Evolutionary conservation across 495 filamentous ascomycete species (phyloP).

Genomic region (Rostrohypoxylon terebratum): DNA sequence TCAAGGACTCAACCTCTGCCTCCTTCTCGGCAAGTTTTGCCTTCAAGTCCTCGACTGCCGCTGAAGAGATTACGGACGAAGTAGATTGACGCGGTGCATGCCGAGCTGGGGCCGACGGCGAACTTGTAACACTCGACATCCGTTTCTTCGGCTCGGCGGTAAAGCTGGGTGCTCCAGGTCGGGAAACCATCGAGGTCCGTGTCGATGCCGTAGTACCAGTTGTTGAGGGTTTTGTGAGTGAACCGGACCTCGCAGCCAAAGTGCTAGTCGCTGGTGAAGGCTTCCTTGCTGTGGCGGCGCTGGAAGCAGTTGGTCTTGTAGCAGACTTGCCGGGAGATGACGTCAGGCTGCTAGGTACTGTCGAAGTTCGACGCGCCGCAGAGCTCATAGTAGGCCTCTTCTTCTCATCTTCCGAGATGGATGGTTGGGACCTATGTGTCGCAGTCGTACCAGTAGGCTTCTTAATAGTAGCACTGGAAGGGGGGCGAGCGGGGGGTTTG

Average conservation of each 20-base stretch:
- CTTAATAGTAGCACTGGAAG: conserved; percentile 49
- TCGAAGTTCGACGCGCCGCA: conserved; percentile 57
- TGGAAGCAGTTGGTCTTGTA: conserved; percentile 49
- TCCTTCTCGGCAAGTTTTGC: conserved; percentile 63
- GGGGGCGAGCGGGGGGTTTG: conserved; percentile 56
- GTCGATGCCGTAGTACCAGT: conserved; percentile 49
- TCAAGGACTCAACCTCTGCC: conserved; percentile 59
- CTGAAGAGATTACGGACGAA: conserved; percentile 49
- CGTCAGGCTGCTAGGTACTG: conserved; percentile 45
- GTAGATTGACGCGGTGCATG: conserved; percentile 57
- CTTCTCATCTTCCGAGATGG: conserved; percentile 62
- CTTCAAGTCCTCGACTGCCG: conserved; percentile 62
- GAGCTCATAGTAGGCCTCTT: conserved; percentile 54
- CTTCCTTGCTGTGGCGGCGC: conserved; percentile 56
- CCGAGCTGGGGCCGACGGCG: conserved; percentile 43
- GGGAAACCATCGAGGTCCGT: conserved; percentile 45
- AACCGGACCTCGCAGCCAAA: conserved; percentile 48
- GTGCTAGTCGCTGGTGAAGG: conserved; percentile 50
- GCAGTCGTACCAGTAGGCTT: conserved; percentile 54
- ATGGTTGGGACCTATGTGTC: conserved; percentile 57
- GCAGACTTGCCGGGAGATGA: conserved; percentile 57
- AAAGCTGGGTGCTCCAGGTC: conserved; percentile 50
- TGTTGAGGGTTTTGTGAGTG: conserved; percentile 46
- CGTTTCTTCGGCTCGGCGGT: conserved; percentile 63
- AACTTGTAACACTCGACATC: conserved; percentile 54